phyloP scores from a whole-genome alignment of 164 flowering plant species.

The Malania oleifera region DNA sequence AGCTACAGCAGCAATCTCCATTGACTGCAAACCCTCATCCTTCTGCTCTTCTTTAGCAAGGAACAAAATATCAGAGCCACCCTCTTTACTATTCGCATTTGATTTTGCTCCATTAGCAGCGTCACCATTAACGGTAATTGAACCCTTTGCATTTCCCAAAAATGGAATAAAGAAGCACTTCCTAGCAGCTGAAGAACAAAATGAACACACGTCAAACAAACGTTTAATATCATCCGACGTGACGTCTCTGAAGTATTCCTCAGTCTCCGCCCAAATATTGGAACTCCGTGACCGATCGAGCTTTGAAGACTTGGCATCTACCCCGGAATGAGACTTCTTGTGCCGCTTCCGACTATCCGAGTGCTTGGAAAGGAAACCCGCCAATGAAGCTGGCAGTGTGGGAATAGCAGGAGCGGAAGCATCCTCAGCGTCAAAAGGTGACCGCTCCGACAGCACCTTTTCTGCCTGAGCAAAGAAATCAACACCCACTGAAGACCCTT shows the following conservation, averaged over 20 bases:
- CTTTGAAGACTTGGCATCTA: conserved; percentile 34
- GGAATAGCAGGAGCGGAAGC: conserved; percentile 27
- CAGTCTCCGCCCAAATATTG: conserved; percentile 65
- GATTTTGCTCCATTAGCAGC: neutral
- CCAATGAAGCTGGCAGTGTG: conserved; percentile 59
- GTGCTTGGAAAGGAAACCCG: conserved; percentile 41
- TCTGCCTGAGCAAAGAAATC: conserved; percentile 65
- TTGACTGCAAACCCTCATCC: conserved; percentile 14
- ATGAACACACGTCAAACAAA: conserved; percentile 25
- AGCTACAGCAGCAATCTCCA: conserved; percentile 21
- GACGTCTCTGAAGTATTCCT: conserved; percentile 72
- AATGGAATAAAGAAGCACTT: conserved; percentile 46
- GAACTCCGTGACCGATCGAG: conserved; percentile 17
- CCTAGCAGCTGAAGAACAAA: conserved; percentile 17
- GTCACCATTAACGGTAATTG: neutral
- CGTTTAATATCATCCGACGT: conserved; percentile 52
- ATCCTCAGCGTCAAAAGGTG: conserved; percentile 71
- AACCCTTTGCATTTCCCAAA: conserved; percentile 14
- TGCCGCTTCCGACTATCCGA: conserved; percentile 51
- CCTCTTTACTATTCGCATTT: neutral
- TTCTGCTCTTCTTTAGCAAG: conserved; percentile 5
- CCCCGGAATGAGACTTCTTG: conserved; percentile 54
- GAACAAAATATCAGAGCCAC: conserved; percentile 7
- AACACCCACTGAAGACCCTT: conserved; percentile 11
- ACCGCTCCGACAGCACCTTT: conserved; percentile 60